Conservation (phyloP, 495 filamentous ascomycete genomes). For the Staphylotrichum tortipilum region DNA sequence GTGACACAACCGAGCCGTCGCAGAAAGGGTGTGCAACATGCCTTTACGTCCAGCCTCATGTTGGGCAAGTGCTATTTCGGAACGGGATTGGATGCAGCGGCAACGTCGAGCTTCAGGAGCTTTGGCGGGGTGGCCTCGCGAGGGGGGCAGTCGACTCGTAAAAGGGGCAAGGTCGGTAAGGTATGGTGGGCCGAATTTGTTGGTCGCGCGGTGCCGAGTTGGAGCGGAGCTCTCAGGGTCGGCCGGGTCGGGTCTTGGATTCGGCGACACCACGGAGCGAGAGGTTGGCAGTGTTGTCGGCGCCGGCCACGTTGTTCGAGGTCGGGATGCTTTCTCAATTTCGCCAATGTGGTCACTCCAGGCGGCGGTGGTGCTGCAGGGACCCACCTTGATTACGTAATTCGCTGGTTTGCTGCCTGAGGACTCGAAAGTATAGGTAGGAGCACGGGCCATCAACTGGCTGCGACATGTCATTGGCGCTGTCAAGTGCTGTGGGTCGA, state of each 20-base stretch:
- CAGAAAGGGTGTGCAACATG: slow-evolving; percentile 35
- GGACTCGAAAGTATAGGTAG: not conserved
- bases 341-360: slow-evolving; percentile 31
- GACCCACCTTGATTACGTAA: slow-evolving; percentile 22
- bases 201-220: not conserved
- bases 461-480: no score
- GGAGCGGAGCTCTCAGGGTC: not conserved
- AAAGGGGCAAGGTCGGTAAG: slow-evolving; percentile 3
- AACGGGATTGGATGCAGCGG: not conserved
- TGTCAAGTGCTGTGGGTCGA: no score
- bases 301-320: slow-evolving; percentile 27
- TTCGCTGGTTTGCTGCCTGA: slow-evolving; percentile 8
- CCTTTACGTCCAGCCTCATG: slow-evolving; percentile 91
- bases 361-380: slow-evolving; percentile 14
- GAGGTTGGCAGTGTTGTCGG: slow-evolving; percentile 11
- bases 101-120: slow-evolving; percentile 11
- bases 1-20: slow-evolving; percentile 4
- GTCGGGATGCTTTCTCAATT: slow-evolving; percentile 21
- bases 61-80: slow-evolving; percentile 28
- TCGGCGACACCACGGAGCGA: not conserved
- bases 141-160: slow-evolving; percentile 1
- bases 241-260: not conserved
- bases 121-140: slow-evolving; percentile 17
- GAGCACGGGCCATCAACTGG: no score
- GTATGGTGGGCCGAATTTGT: not conserved